Base-by-base conservation (phyloP, 2,329 filamentous ascomycete genomes). In the Lanzia echinophila region DNA sequence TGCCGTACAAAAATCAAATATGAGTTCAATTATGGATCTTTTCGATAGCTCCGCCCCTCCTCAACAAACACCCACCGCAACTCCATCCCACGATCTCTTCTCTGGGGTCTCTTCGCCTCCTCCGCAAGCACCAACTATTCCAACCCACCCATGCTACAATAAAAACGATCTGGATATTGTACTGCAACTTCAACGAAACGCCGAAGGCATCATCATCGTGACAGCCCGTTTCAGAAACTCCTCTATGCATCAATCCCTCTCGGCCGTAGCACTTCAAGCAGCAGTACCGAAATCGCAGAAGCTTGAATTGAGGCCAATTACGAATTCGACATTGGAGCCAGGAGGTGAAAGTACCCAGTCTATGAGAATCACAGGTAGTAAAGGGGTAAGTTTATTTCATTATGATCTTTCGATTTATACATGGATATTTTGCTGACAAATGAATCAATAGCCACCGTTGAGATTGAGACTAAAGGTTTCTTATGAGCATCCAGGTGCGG, bases 211-310 rank as follows among this genome's bases (percentile, higher is more conserved):
- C 8, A 85, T 95, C 19, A 90, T 96, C 67, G 84, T 95, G 6
- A 77, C 86, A 47, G 90, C 90, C 15, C 83, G 84, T 8, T 99
- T 99, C 77, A 82, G 81, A 38, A 97, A 97, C 70, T 80, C 73
- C 0, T 86, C 84, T 13, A 77, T 78, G 55, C 82, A 86, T 31
- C 78, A 77, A 13, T 73, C 75, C 13, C 76, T 97, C 47, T 84
- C 84, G 15, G 82, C 80, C 44, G 88, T 97, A 31, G 89, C 88
- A 24, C 71, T 99, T 60, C 94, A 99, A 70, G 94, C 92, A 42
- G 94, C 94, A 1, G 94, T 99, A 51, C 94, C 94, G 8, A 99
- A 97, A 73, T 90, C 88, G 43, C 94, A 99, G 72, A 96, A 94
- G 69, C 73, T 99, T 65, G 90, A 96, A 68, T 74, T 99, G 60